Base-by-base conservation (phyloP, 1,139 yeast genomes). In the Taphrina confusa region DNA sequence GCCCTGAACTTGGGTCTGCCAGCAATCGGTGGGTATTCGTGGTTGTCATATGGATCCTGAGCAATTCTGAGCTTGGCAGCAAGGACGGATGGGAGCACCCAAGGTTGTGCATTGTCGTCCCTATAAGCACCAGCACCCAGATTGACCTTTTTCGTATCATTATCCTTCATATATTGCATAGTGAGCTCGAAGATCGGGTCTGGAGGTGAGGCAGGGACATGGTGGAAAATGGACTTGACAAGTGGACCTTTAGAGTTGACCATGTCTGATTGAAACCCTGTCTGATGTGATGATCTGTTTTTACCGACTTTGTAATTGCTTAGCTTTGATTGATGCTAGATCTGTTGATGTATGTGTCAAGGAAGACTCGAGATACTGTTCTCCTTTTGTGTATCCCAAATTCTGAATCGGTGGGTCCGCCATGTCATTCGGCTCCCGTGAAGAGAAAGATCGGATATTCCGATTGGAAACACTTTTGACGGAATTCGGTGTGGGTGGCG, bases 11-110 rank as follows among this genome's bases (percentile, higher is more conserved):
- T 79, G 39, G 82, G 82, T 66, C 80, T 81, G 30, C 98, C 98
- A 16, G 84, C 76, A 69, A 92, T 90, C 12, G 91, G 85, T 66
- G 89, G 79, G 74, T 92, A 92, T 74, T 92, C 97, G 75, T 92
- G 97, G 77, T 91, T 87, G 75, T 83, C 85, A 42, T 74, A 76
- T 8, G 86, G 83, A 65, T 83, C 85, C 23, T 75, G 71, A 46
- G 79, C 80, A 22, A 85, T 70, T 63, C 75, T 66, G 62, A 76
- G 73, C 73, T 90, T 96, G 55, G 94, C 95, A 66, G 77, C 75
- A 65, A 76, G 80, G 12, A 91, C 95, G 3, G 92, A 84, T 3
- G 96, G 95, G 59, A 91, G 79, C 45, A 91, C 84, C 84, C 94
- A 87, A 25, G 97, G 96, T 71, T 83, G 80, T 46, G 97, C 97